phyloP scores from a whole-genome alignment of 2,329 filamentous ascomycete genomes.

The Pseudocercospora crystallina region DNA sequence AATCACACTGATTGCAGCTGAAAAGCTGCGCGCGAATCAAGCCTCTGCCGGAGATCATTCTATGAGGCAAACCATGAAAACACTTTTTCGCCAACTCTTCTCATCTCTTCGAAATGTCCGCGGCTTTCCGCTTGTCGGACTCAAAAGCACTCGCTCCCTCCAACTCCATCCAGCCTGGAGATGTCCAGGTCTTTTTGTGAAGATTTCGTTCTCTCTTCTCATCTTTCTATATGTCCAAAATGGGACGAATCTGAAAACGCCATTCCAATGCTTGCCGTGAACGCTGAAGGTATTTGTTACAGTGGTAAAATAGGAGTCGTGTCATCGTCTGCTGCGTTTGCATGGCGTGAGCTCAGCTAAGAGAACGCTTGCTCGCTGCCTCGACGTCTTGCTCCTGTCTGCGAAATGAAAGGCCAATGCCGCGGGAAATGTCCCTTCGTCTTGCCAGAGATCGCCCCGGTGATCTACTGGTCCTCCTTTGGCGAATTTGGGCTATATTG shows the following conservation, averaged over 20 bases:
- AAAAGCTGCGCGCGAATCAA: not conserved
- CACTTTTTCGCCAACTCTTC: not conserved
- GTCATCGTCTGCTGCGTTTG: not conserved
- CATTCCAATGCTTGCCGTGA: slow-evolving; percentile 18
- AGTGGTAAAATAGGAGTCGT: slow-evolving; percentile 13
- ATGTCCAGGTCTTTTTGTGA: slow-evolving; percentile 3
- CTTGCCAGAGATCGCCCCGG: not conserved
- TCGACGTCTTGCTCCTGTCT: slow-evolving; percentile 6
- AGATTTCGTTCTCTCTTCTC: not conserved
- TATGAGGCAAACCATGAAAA: not conserved
- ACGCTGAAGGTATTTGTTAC: slow-evolving; percentile 24
- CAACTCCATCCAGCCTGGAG: slow-evolving; percentile 1
- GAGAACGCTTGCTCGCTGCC: slow-evolving; percentile 29
- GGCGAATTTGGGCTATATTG: slow-evolving; percentile 38
- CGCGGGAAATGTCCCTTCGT: not conserved
- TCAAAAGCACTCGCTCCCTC: not conserved
- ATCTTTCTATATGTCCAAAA: slow-evolving; percentile 26
- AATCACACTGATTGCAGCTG: not conserved
- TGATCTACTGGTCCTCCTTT: slow-evolving; percentile 21
- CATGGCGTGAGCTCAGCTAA: slow-evolving; percentile 36
- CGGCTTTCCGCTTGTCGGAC: not conserved
- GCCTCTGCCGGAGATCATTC: slow-evolving; percentile 1
- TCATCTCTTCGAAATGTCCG: not conserved
- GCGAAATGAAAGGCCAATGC: slow-evolving; percentile 2
- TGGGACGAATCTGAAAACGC: slow-evolving; percentile 13